Base-by-base conservation (phyloP, 23 red algal species). In the Gracilaria vermiculophylla region DNA sequence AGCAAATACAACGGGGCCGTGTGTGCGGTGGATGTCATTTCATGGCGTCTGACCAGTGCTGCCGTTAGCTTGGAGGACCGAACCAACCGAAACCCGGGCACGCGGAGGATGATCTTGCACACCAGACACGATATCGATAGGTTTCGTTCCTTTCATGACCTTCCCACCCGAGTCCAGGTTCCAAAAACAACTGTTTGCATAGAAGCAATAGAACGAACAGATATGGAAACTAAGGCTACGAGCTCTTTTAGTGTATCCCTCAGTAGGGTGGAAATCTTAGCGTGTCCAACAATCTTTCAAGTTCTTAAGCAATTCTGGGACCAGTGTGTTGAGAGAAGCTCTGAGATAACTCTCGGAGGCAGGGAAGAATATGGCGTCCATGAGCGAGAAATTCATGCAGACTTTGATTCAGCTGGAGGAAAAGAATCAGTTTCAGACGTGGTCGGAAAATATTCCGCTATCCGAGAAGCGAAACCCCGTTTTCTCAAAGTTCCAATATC, bases 31-130 rank as follows among this genome's bases (percentile, higher is more conserved):
- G 29, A 55, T 16, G 62, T 50, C 27, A 50, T 70, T 5, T 53
- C 60, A 51, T 86, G 81, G 81, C 41, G 53, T 50, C 40, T 71
- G 24, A 69, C 20, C 13, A 65, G 41, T 12, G n/a, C 62, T 31
- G 33, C 57, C 44, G 17, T 87, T 25, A 19, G 42, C n/a, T 49
- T 87, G 17, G 67, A 74, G 44, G 83, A 87, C 48, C 70, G 83
- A 53, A 45, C 47, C 25, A 13, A 29, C n/a, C 48, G 76, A 11
- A 29, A 47, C n/a, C 83, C 51, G 31, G 25, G 41, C 24, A 34
- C 29, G 28, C 83, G 58, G 37, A 62, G 70, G 27, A 66, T 69
- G 47, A 66, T 87, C 31, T 41, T 87, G 11, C 14, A 69, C 7
- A 87, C 57, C 16, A 58, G 42, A 1, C 36, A 85, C 21, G 80